Base-by-base conservation (phyloP, 139 green algal species). In the Coelastrella sp. region DNA sequence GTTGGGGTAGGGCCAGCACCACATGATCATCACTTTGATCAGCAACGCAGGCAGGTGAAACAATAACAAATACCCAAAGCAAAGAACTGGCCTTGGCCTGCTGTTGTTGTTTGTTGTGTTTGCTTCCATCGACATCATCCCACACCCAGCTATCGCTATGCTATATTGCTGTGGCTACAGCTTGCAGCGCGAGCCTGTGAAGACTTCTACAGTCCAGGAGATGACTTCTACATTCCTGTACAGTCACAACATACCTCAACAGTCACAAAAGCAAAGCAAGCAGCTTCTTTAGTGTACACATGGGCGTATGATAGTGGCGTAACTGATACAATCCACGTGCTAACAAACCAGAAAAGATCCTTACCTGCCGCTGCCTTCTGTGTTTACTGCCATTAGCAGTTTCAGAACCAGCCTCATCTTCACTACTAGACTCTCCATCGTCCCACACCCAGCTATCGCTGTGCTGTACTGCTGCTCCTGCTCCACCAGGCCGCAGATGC, bases 391-490 rank as follows among this genome's bases (percentile, higher is more conserved):
- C 7, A n/a, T 22, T 17, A 16, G 3, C 10, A 3, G 59, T n/a
- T 6, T 54, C 59, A 20, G 59, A 19, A 11, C n/a, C 80, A 60
- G 59, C 79, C 57, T 85, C 79, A 17, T 16, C 76, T 8, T 73
- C 65, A 77, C 23, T 73, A 14, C 73, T 79, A n/a, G 90, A 88
- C 3, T 92, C 91, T 8, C 85, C 87, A 74, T 80, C 74, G 16
- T 91, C 88, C 91, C 88, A 92, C 77, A 93, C 88, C 91, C 91
- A 92, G 64, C 65, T 87, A 65, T 92, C 91, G 23, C n/a, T 60
- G 22, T 81, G 89, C 23, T 61, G 16, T 32, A 10, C 16, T 66
- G 58, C 80, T 73, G 80, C 64, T 23, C 64, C 82, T 79, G 82
- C 60, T 47, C 58, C 80, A n/a, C 4, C 73, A 20, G 17, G 16